Evolutionary conservation across 1,284 basidiomycete species (phyloP), one percentile per base, ranked within the genome.

Genomic region (Cronartium quercuum): DNA sequence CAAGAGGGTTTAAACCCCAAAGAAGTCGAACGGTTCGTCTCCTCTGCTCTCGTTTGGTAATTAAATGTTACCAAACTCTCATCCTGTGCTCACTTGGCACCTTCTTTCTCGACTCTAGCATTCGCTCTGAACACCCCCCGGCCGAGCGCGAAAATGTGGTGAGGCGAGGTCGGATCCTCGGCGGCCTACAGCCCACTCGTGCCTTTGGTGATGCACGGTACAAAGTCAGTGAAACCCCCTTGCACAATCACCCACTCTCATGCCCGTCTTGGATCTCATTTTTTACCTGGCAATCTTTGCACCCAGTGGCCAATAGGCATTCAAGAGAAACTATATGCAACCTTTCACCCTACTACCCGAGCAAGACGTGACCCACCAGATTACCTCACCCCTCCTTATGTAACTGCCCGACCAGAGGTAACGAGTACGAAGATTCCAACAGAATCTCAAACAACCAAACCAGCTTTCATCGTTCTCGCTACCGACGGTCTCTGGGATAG

Each of bases 401-500:
- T 98, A 55, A 88, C 86, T 35, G 90, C 95, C 3, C 86, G 86
- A 24, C 96, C 96, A 0, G 93, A 91, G 71, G 88, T 97, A n/a
- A 90, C 90, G 41, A 83, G 81, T 1, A 82, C 81, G 21, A 77
- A 83, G 40, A 79, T 87, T 10, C 69, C 69, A 24, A 71, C 40
- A 21, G 41, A 34, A 34, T 29, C 15, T 9, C 41, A 47, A 13
- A 71, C 69, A 37, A 38, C 34, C 38, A 74, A 81, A 51, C 83
- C 83, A 35, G 86, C 86, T 67, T 94, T 94, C 81, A 80, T 96
- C 73, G 89, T 96, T 57, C 86, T 96, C 77, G 94, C 93, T 0
- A 95, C 93, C 0, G 94, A 96, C 80, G 94, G 94, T 15, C 85
- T 98, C 66, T 98, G 94, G 92, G 96, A 99, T 83, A 86, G 91